phyloP scores from a whole-genome alignment of 176 grass and related monocot species.

The Eragrostis nindensis region DNA sequence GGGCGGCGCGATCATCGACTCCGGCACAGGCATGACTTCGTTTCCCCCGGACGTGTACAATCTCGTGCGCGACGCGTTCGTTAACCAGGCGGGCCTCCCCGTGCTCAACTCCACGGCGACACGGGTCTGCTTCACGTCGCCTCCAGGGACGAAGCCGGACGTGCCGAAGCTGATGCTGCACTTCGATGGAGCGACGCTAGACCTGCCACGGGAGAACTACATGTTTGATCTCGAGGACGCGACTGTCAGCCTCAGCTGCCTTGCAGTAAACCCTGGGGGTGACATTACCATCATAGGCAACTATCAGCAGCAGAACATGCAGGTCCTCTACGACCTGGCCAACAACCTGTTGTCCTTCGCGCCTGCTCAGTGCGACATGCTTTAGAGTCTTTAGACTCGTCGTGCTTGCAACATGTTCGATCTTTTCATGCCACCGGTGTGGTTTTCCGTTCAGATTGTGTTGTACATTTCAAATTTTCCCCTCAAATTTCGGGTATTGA shows the following conservation, averaged over 20 bases:
- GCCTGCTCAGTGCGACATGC: slow-evolving; percentile 41
- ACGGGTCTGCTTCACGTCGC: slow-evolving; percentile 48
- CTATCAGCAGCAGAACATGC: slow-evolving; percentile 70
- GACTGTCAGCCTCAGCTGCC: neutral
- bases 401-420: too few species aligned
- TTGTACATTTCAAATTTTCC: too few species aligned
- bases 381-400: neutral
- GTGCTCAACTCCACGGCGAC: slow-evolving; percentile 28
- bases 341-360: slow-evolving; percentile 49
- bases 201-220: slow-evolving; percentile 59
- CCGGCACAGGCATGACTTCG: slow-evolving; percentile 39
- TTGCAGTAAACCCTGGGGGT: slow-evolving; percentile 24
- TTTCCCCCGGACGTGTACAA: slow-evolving; percentile 40
- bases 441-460: too few species aligned
- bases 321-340: slow-evolving; percentile 63
- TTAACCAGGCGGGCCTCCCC: slow-evolving; percentile 31
- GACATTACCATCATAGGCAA: slow-evolving; percentile 56
- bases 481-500: too few species aligned
- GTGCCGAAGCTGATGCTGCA: slow-evolving; percentile 56
- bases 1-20: slow-evolving; percentile 59
- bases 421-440: too few species aligned
- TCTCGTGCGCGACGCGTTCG: slow-evolving; percentile 43
- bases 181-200: slow-evolving; percentile 63
- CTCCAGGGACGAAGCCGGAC: neutral
- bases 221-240: slow-evolving; percentile 35